Conservation (phyloP, 2,329 filamentous ascomycete genomes). For the Amauroascus verrucosus region DNA sequence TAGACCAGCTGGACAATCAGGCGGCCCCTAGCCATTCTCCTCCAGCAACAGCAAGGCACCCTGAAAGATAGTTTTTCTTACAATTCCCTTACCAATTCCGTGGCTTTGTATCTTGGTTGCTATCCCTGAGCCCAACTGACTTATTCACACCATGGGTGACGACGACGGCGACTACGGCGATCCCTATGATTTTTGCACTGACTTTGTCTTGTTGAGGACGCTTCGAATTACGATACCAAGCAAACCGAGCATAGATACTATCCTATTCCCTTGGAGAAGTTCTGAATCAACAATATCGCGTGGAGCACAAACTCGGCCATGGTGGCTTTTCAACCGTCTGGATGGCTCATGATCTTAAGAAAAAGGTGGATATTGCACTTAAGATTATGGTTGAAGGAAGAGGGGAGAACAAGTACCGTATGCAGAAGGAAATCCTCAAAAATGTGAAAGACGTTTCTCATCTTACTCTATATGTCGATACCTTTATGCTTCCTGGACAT, state of each 20-base stretch:
- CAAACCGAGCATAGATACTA: conserved; percentile 11
- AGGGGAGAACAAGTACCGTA: conserved; percentile 11
- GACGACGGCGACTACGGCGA: neutral
- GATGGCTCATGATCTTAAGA: conserved; percentile 15
- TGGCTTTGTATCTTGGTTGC: neutral
- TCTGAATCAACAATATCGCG: conserved; percentile 12
- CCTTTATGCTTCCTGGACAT: conserved; percentile 9
- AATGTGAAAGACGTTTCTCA: conserved; percentile 14
- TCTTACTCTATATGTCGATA: conserved; percentile 11
- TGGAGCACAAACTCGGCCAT: conserved; percentile 16
- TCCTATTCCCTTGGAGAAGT: conserved; percentile 15
- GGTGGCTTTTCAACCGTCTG: conserved; percentile 16
- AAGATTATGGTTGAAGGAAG: conserved; percentile 10
- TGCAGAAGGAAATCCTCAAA: conserved; percentile 12
- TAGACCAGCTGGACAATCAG: too few species aligned
- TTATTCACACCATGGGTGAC: neutral
- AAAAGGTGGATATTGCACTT: conserved; percentile 13
- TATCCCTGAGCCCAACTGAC: neutral
- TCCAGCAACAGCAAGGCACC: too few species aligned
- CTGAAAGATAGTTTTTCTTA: too few species aligned
- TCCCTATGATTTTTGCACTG: neutral
- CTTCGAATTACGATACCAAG: conserved; percentile 9
- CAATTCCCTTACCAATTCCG: too few species aligned
- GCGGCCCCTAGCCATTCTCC: too few species aligned
- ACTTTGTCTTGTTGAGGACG: conserved; percentile 10